Conservation (phyloP, 306 rosid genomes). For the Spatholobus suberectus region DNA sequence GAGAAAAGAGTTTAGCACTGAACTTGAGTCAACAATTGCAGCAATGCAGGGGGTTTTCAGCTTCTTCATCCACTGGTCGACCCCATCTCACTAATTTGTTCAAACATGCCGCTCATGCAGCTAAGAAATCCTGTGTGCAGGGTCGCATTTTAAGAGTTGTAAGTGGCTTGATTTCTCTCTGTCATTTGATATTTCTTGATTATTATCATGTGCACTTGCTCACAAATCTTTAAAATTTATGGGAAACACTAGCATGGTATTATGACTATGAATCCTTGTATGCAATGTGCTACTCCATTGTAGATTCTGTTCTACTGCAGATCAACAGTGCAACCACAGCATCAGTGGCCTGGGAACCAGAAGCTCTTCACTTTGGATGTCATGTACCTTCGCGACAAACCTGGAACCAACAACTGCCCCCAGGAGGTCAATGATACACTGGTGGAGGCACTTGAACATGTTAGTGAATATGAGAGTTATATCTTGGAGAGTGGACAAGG, state of each 20-base stretch:
- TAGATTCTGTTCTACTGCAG: constrained; percentile 93
- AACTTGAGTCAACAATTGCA: constrained; percentile 66
- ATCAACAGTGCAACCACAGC: constrained; percentile 70
- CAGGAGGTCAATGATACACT: constrained; percentile 86
- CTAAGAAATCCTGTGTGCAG: constrained; percentile 71
- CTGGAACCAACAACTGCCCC: constrained; percentile 94
- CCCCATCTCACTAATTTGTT: constrained; percentile 88
- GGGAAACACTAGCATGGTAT: neutral
- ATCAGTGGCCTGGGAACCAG: constrained; percentile 83
- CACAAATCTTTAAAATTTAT: neutral
- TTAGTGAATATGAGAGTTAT: constrained; percentile 89
- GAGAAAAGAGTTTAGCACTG: constrained; percentile 82
- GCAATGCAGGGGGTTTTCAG: constrained; percentile 63
- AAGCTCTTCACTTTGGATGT: constrained; percentile 88
- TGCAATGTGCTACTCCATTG: constrained; percentile 34
- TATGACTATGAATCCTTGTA: constrained; percentile 40
- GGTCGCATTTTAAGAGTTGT: constrained; percentile 89
- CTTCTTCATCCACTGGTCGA: constrained; percentile 61
- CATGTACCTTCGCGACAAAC: constrained; percentile 94
- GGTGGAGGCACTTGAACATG: constrained; percentile 88
- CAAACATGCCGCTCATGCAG: constrained; percentile 79
- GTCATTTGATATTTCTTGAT: too few species aligned
- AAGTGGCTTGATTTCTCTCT: constrained; percentile 40
- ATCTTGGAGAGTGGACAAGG: constrained; percentile 96
- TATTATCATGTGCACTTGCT: too few species aligned